Evolutionary conservation across 2,329 filamentous ascomycete genomes (phyloP), one percentile per base, ranked within the genome.

Genomic region (Cadophora gregata): DNA sequence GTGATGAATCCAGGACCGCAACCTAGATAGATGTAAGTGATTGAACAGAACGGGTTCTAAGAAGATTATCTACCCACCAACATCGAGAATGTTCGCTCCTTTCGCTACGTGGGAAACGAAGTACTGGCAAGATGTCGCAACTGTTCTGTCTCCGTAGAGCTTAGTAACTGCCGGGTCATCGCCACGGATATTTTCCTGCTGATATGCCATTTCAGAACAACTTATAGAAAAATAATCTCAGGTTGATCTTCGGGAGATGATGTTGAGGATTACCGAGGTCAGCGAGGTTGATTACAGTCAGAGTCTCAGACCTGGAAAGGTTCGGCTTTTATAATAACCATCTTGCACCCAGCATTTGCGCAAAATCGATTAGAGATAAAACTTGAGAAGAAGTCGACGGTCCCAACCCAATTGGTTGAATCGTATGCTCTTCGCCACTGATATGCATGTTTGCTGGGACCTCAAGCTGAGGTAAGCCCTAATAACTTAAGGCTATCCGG

Each of bases 1-100:
- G 82, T 81, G 70, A 85, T 85, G 24, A 80, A 82, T 0, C 83
- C 83, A 0, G 83, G 81, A 0, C 83, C 82, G 72, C 82, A 84
- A 59, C 82, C 51, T 55, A n/a, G 21, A 9, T 3, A 21, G 7
- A 29, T 24, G n/a, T 55, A 1, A 55, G 10, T 55, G 1, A 24
- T 10, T 6, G 3, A 55, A 1, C 7, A 33, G 12, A n/a, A 4
- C 4, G 21, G 2, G 6, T n/a, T 53, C 50, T 1, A n/a, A 7
- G 27, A n/a, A 1, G 38, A 14, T n/a, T 31, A 5, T 8, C 2
- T 21, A 33, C 51, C 36, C 16, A 55, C 51, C 82, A 25, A 83
- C 76, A 68, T 84, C 82, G 48, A 84, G 80, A 53, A 84, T 71
- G 7, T 66, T 63, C 16, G 58, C 27, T 10, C 25, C 42, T 1